These are phyloP conservation scores for Ustanciosporium gigantosporum DNA, from an alignment of 1,284 basidiomycete genomes.

Conservation along the genomic window DNA sequence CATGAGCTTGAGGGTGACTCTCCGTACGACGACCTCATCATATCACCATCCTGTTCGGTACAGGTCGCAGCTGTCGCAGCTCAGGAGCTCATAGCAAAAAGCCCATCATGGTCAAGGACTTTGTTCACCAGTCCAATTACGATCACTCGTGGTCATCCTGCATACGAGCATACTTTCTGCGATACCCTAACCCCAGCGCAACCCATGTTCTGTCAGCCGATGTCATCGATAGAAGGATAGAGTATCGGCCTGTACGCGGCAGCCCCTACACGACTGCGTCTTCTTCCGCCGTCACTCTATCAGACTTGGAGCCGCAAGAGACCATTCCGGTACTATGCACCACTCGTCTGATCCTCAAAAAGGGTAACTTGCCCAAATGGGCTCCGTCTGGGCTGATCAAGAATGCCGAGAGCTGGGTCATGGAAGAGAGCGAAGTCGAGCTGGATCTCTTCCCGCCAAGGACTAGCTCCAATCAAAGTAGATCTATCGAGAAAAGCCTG, in stretches of 20 bases:
- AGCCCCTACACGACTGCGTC: constrained; percentile 9
- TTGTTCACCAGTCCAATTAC: constrained; percentile 33
- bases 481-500: constrained; percentile 1
- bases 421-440: constrained; percentile 60
- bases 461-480: not conserved
- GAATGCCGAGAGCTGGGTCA: constrained; percentile 59
- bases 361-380: constrained; percentile 87
- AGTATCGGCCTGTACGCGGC: constrained; percentile 36
- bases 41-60: no score
- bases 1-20: no score
- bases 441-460: constrained; percentile 40
- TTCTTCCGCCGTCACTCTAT: constrained; percentile 17
- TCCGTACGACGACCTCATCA: no score
- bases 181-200: constrained; percentile 95
- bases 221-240: constrained; percentile 74
- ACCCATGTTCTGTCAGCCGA: constrained; percentile 93
- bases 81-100: no score
- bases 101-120: constrained; percentile 45
- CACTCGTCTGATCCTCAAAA: constrained; percentile 86
- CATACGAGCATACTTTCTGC: constrained; percentile 78
- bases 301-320: no score
- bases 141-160: constrained; percentile 48
- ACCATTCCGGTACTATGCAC: constrained; percentile 76
- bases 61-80: no score
- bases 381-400: constrained; percentile 75